Conservation (phyloP, 768 basidiomycete genomes). For the Auricularia heimuer region DNA sequence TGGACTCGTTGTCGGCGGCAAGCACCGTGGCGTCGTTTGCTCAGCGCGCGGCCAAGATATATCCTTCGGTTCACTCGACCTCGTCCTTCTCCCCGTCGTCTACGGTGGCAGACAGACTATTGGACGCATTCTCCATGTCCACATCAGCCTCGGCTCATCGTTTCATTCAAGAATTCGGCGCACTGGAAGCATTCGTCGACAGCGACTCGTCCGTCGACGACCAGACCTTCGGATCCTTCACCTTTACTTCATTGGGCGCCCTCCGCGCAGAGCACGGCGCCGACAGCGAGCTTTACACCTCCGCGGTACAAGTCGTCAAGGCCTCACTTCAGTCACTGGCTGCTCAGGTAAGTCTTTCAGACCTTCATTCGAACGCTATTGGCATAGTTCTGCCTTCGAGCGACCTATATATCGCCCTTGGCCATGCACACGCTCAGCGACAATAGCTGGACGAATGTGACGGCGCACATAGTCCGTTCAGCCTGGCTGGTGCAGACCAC, state of each 20-base stretch:
- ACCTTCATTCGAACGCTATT: no score
- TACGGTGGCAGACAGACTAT: neutral
- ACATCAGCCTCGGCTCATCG: neutral
- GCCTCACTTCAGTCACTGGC: constrained; percentile 35
- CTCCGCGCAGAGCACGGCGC: constrained; percentile 39
- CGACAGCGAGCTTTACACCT: constrained; percentile 44
- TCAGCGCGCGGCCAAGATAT: neutral
- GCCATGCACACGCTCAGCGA: no score
- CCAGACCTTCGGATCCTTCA: constrained; percentile 51
- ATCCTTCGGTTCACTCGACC: neutral
- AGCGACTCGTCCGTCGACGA: constrained; percentile 29
- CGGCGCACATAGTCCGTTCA: no score
- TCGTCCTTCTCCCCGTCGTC: neutral
- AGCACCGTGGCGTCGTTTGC: neutral
- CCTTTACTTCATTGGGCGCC: constrained; percentile 36
- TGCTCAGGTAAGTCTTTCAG: neutral
- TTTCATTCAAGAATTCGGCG: constrained; percentile 33
- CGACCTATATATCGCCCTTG: no score
- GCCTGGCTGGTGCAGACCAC: no score
- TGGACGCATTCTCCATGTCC: neutral
- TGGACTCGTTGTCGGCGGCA: neutral
- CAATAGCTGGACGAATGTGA: no score
- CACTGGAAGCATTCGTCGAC: constrained; percentile 45
- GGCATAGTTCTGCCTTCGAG: no score
- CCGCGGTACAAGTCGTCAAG: constrained; percentile 37